phyloP scores from a whole-genome alignment of 2,329 filamentous ascomycete species.

The Sodiomyces alkalinus region DNA sequence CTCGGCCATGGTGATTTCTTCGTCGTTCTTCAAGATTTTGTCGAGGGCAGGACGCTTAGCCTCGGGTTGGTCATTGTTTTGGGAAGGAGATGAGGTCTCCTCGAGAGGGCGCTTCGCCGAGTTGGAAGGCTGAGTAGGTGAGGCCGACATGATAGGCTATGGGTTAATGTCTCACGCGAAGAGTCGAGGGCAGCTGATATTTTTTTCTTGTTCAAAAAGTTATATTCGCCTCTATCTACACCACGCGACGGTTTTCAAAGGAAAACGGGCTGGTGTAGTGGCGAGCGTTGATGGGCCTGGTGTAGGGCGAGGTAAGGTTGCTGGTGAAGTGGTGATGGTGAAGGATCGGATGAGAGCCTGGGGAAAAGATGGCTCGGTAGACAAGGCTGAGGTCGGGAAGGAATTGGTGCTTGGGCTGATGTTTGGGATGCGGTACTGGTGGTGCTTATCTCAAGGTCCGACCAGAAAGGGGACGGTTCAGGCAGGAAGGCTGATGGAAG shows the following conservation, averaged over 20 bases:
- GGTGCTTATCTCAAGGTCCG: no score
- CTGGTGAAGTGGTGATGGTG: slow-evolving; percentile 9
- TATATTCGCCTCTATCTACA: slow-evolving; percentile 57
- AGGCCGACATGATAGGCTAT: slow-evolving; percentile 50
- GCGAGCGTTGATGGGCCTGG: slow-evolving; percentile 18
- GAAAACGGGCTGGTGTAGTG: slow-evolving; percentile 86
- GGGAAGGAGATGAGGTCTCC: slow-evolving; percentile 89
- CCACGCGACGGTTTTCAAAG: slow-evolving; percentile 63
- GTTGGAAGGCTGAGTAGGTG: slow-evolving; percentile 48
- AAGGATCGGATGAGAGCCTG: slow-evolving; percentile 2
- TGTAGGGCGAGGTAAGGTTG: not conserved
- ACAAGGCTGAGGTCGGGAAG: slow-evolving; percentile 1
- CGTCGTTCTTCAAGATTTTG: slow-evolving; percentile 64
- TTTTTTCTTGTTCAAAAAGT: slow-evolving; percentile 12
- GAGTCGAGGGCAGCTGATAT: no score
- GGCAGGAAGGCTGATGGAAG: slow-evolving; percentile 5
- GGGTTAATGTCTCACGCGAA: slow-evolving; percentile 10
- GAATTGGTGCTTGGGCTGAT: not conserved
- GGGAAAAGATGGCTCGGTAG: slow-evolving; percentile 6
- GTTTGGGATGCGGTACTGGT: no score
- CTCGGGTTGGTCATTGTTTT: slow-evolving; percentile 83
- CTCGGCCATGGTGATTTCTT: slow-evolving; percentile 31
- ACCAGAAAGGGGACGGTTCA: slow-evolving; percentile 4
- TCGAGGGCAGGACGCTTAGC: slow-evolving; percentile 93
- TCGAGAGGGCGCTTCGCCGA: slow-evolving; percentile 86